Base-by-base conservation (phyloP, 768 basidiomycete genomes). In the Rossbeevera mucosa region DNA sequence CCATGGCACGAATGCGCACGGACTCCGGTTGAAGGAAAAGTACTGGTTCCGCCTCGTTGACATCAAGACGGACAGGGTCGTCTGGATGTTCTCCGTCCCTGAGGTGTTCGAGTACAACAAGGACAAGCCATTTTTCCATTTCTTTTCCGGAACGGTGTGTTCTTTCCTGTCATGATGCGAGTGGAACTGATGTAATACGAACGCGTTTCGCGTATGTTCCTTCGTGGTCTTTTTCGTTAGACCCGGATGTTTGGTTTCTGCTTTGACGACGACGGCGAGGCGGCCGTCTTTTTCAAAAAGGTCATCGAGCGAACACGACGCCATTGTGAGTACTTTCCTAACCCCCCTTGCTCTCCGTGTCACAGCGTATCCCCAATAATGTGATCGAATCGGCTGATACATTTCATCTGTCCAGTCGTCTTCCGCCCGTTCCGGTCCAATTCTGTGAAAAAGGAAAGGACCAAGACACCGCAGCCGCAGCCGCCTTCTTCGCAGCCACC, bases 101-200 rank as follows among this genome's bases (percentile, higher is more conserved):
- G 71, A 72, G 42, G 71, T 72, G 44, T 78, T 86, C 60, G 77
- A 83, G 48, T 97, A 94, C 67, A 78, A 80, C 59, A 77, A 86
- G 59, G 92, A 96, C 68, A 81, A 87, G 51, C 88, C 91, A 2
- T 95, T 95, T 74, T 96, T 96, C 71, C 92, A 97, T 68, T 78
- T 84, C 33, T 94, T 95, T 70, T 81, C 84, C 43, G 90, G 89
- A 38, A 81, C 86, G 72, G 94, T 94, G 63, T 65, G 89, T 75
- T 4, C 20, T 33, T 25, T 16, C 11, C 24, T 9, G 43, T 11
- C 31, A 44, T 12, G 26, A 26, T 45, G 44, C 16, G 25, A 13
- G 28, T 29, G 20, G 44, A 14, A 38, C 25, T 52, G 49, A 52
- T 18, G 12, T 52, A 21, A 7, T 38, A 33, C 6, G 18, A 36